These are phyloP conservation scores for Podospora pseudocomata DNA, from an alignment of 495 filamentous ascomycete species.

Conservation along the genomic window DNA sequence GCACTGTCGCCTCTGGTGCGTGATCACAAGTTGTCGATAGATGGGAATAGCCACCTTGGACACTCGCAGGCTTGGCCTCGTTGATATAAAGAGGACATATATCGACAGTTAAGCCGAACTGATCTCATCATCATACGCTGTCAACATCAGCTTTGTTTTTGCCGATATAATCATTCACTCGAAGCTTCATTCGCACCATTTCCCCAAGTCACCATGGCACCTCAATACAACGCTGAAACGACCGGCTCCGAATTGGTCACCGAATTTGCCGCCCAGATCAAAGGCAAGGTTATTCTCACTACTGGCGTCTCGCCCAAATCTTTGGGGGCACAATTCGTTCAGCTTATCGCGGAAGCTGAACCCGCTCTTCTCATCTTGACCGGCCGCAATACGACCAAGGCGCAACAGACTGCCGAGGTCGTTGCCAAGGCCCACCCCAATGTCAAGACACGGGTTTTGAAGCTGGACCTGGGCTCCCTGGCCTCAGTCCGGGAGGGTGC, in stretches of 20 bases:
- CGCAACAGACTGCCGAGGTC: slow-evolving; percentile 34
- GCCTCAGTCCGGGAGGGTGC: slow-evolving; percentile 41
- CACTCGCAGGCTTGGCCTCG: neutral
- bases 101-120: neutral
- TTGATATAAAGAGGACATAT: neutral
- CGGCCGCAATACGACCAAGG: slow-evolving; percentile 40
- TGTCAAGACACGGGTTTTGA: slow-evolving; percentile 28
- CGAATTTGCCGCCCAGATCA: slow-evolving; percentile 17
- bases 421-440: slow-evolving; percentile 20
- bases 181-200: neutral
- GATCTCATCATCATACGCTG: neutral
- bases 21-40: neutral
- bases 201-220: slow-evolving; percentile 18
- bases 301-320: slow-evolving; percentile 44
- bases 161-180: no score
- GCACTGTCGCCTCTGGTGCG: no score
- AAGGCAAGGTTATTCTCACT: slow-evolving; percentile 39
- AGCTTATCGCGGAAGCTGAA: slow-evolving; percentile 37
- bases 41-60: neutral
- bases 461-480: slow-evolving; percentile 46
- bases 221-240: slow-evolving; percentile 18
- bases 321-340: slow-evolving; percentile 41
- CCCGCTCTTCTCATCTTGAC: slow-evolving; percentile 47
- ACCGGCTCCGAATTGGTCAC: slow-evolving; percentile 18
- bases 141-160: neutral